Evolutionary conservation across 768 basidiomycete genomes (phyloP).

Genomic region (Leucogyrophana mollusca): DNA sequence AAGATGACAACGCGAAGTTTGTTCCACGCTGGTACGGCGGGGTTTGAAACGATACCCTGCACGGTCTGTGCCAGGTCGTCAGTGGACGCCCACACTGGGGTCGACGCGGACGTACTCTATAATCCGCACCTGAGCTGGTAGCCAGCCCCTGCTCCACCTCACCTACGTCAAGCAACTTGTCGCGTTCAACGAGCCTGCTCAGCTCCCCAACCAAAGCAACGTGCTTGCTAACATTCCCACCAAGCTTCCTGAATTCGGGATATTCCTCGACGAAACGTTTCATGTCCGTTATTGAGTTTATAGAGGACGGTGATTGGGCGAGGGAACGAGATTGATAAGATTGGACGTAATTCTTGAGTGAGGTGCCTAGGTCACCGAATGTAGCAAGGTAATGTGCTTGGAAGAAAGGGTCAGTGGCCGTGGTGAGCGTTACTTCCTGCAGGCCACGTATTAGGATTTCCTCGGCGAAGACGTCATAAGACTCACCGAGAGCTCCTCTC

Average conservation of each 20-base stretch:
- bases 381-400: conserved; percentile 87
- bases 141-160: conserved; percentile 97
- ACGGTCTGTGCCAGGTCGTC: conserved; percentile 56
- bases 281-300: conserved; percentile 96
- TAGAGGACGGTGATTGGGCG: conserved; percentile 70
- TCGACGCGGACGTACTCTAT: conserved; percentile 54
- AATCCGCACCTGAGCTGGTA: conserved; percentile 86
- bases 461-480: background rate
- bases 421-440: conserved; percentile 92
- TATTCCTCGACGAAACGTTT: conserved; percentile 97
- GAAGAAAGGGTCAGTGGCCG: conserved; percentile 92
- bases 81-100: background rate
- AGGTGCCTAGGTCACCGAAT: conserved; percentile 93
- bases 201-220: conserved; percentile 96
- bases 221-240: conserved; percentile 98
- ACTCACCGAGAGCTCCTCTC: conserved; percentile 79
- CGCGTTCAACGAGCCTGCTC: conserved; percentile 82
- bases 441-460: background rate
- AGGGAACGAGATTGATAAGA: conserved; percentile 87
- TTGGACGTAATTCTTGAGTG: conserved; percentile 89
- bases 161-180: conserved; percentile 84
- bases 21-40: conserved; percentile 67
- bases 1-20: conserved; percentile 91
- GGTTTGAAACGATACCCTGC: conserved; percentile 71
- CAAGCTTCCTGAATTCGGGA: conserved; percentile 94